These are phyloP conservation scores for Trichoderma atroviride DNA, from an alignment of 2,329 filamentous ascomycete genomes.

Conservation along the genomic window DNA sequence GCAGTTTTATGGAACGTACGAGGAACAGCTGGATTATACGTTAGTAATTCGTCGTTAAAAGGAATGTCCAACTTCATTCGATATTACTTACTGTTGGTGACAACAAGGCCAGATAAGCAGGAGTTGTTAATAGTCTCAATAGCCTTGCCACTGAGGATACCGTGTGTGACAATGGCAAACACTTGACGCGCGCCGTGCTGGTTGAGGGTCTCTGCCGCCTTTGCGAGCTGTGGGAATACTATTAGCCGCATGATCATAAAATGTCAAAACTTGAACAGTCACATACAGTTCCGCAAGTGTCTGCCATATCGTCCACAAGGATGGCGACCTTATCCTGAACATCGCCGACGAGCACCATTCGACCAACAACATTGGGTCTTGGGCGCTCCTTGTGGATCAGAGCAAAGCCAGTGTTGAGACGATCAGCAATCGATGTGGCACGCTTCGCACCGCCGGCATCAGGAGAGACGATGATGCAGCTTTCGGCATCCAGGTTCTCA, in stretches of 20 bases:
- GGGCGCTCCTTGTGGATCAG: slow-evolving; percentile 97
- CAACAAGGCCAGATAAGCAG: slow-evolving; percentile 75
- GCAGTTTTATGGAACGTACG: slow-evolving; percentile 31
- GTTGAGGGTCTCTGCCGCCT: slow-evolving; percentile 87
- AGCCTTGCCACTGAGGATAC: slow-evolving; percentile 84
- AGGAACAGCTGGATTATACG: slow-evolving; percentile 39
- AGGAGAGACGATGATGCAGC: slow-evolving; percentile 91
- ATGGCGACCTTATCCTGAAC: slow-evolving; percentile 91
- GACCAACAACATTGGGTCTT: slow-evolving; percentile 80
- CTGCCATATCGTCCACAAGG: slow-evolving; percentile 96
- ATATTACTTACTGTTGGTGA: slow-evolving; percentile 70
- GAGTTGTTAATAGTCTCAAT: slow-evolving; percentile 84
- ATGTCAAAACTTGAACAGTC: neutral
- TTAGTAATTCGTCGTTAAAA: slow-evolving; percentile 31
- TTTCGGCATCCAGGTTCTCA: slow-evolving; percentile 77
- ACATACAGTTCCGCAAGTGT: slow-evolving; percentile 79
- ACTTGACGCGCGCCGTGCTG: slow-evolving; percentile 84
- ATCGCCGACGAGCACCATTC: slow-evolving; percentile 93
- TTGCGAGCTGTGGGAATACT: slow-evolving; percentile 52
- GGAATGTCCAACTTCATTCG: neutral
- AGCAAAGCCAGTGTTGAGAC: slow-evolving; percentile 86
- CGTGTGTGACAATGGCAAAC: slow-evolving; percentile 93
- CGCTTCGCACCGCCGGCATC: slow-evolving; percentile 94
- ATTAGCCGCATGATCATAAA: slow-evolving; percentile 9
- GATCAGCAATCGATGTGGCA: slow-evolving; percentile 90